These are phyloP conservation scores for Deinandra increscens DNA, from an alignment of 129 eudicot genomes.

Conservation along the genomic window DNA sequence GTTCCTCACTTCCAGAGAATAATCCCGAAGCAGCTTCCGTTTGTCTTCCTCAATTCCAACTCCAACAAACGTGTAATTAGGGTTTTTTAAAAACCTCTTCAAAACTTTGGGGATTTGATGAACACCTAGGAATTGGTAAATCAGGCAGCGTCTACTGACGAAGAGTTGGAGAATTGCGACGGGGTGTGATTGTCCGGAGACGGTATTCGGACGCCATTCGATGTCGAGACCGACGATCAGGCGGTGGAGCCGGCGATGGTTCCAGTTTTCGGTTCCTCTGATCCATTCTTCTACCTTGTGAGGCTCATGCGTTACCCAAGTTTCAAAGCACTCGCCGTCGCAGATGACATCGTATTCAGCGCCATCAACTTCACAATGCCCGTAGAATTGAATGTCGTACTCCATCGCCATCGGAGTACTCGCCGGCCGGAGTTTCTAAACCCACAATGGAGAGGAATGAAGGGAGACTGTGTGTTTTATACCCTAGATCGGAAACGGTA, in stretches of 20 bases:
- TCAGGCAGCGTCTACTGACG: too few species aligned
- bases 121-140: too few species aligned
- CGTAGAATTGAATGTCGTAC: background rate
- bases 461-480: too few species aligned
- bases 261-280: background rate
- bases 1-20: slow-evolving; percentile 8
- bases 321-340: background rate
- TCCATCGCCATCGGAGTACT: background rate
- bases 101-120: too few species aligned
- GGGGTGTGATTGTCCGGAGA: too few species aligned
- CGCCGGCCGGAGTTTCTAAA: background rate
- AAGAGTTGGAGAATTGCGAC: too few species aligned
- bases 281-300: background rate
- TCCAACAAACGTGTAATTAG: slow-evolving; percentile 16
- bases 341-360: background rate
- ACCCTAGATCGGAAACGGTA: too few species aligned
- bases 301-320: background rate
- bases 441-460: too few species aligned
- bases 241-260: background rate
- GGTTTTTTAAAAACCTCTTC: too few species aligned
- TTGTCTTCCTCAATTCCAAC: slow-evolving; percentile 25
- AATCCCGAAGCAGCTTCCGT: slow-evolving; percentile 18
- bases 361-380: background rate
- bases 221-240: background rate
- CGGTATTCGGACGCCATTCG: too few species aligned